Conservation (phyloP, 1,284 basidiomycete genomes). For the Boletus mariae region DNA sequence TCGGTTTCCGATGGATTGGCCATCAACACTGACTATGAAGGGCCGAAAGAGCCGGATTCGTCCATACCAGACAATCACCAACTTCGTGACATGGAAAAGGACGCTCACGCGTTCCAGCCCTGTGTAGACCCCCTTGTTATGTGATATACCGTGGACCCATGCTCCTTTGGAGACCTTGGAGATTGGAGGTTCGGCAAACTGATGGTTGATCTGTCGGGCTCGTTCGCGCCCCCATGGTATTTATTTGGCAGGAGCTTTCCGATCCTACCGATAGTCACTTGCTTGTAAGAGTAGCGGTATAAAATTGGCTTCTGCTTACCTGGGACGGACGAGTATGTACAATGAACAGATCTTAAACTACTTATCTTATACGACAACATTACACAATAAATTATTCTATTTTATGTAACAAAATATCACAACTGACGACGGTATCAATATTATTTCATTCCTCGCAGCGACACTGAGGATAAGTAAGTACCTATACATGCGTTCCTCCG, state of each 20-base stretch:
- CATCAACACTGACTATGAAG: slow-evolving; percentile 19
- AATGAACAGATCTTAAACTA: too few species aligned
- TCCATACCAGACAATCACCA: slow-evolving; percentile 1
- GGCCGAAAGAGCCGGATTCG: slow-evolving; percentile 13
- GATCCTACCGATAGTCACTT: background rate
- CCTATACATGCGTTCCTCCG: too few species aligned
- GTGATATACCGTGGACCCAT: background rate
- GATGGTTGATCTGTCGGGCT: background rate
- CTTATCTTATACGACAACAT: too few species aligned
- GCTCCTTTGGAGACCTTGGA: background rate
- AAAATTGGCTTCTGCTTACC: background rate
- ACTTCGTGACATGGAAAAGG: slow-evolving; percentile 6
- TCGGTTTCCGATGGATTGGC: slow-evolving; percentile 19
- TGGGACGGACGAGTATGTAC: too few species aligned
- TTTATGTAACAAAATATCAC: too few species aligned
- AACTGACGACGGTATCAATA: background rate
- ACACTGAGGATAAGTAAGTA: too few species aligned
- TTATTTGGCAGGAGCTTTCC: too few species aligned
- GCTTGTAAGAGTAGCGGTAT: background rate
- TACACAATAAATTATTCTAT: too few species aligned
- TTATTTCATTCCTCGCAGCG: background rate
- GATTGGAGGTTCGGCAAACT: background rate
- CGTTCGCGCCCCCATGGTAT: too few species aligned
- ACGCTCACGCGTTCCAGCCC: background rate
- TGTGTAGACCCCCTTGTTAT: background rate